phyloP scores from a whole-genome alignment of 768 basidiomycete species.

The Mycena indigotica region DNA sequence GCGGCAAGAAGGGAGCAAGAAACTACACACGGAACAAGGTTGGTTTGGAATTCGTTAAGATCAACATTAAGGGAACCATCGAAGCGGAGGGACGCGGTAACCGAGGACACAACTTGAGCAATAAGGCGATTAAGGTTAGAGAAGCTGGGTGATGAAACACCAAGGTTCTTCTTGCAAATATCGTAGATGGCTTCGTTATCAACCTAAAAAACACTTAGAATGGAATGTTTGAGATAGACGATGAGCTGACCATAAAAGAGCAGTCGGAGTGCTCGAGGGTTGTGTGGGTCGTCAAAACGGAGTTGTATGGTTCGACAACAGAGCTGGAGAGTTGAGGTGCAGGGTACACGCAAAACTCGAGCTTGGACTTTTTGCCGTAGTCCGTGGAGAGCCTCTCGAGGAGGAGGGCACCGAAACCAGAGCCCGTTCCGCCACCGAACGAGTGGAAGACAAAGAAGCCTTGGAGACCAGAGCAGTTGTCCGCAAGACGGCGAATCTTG shows the following conservation, averaged over 20 bases:
- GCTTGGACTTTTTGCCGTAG: conserved; percentile 98
- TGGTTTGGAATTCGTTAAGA: conserved; percentile 97
- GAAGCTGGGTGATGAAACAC: conserved; percentile 83
- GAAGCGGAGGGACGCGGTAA: conserved; percentile 96
- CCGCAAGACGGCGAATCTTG: conserved; percentile 89
- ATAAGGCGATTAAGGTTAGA: conserved; percentile 94
- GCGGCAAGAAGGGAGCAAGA: conserved; percentile 1
- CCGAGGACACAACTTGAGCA: conserved; percentile 97
- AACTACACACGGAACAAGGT: conserved; percentile 87
- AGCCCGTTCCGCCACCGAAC: conserved; percentile 98
- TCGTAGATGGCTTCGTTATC: conserved; percentile 97
- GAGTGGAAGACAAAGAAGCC: conserved; percentile 99
- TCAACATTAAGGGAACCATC: conserved; percentile 98
- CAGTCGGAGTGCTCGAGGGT: conserved; percentile 99
- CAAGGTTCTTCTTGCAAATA: conserved; percentile 96
- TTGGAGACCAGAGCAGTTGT: conserved; percentile 95
- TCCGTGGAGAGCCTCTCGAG: conserved; percentile 95
- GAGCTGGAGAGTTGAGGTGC: conserved; percentile 92
- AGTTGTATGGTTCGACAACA: conserved; percentile 98
- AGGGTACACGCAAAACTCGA: conserved; percentile 97
- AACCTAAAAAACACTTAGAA: conserved; percentile 41
- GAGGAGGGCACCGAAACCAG: conserved; percentile 95
- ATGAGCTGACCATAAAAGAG: conserved; percentile 84
- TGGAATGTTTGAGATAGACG: neutral
- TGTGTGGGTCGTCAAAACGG: conserved; percentile 94